Percentiles rank a stretch among this genome's conserved stretches.
Evolutionary conservation across 2,329 filamentous ascomycete genomes (phyloP).

Genomic region (Colletotrichum lindemuthianum): DNA sequence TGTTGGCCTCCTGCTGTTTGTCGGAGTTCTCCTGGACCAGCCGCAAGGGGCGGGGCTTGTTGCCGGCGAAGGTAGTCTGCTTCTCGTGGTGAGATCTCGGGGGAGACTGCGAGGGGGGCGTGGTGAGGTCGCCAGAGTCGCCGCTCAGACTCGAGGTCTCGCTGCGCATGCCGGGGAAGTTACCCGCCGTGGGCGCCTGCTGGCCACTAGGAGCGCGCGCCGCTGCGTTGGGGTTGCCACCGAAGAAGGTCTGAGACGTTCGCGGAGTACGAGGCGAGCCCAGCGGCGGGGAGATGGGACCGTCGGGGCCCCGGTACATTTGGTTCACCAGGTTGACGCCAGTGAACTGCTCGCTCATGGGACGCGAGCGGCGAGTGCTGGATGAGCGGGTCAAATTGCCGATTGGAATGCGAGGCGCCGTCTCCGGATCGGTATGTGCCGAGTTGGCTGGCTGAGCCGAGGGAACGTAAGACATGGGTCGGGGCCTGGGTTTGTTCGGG

Average conservation of each 20-base stretch:
- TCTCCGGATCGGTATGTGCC: slow-evolving; percentile 72
- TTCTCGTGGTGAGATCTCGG: slow-evolving; percentile 62
- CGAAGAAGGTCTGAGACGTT: slow-evolving; percentile 74
- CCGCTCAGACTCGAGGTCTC: slow-evolving; percentile 73
- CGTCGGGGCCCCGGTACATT: slow-evolving; percentile 84
- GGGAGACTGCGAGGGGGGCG: slow-evolving; percentile 63
- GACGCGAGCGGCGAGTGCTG: slow-evolving; percentile 64
- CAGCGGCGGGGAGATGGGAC: slow-evolving; percentile 68
- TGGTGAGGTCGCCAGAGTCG: slow-evolving; percentile 68
- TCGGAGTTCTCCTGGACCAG: slow-evolving; percentile 83
- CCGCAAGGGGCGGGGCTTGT: slow-evolving; percentile 85
- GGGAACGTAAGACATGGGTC: slow-evolving; percentile 69
- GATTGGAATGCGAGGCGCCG: slow-evolving; percentile 81
- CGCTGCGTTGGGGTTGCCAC: slow-evolving; percentile 62
- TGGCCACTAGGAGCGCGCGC: slow-evolving; percentile 62
- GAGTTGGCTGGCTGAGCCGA: slow-evolving; percentile 45
- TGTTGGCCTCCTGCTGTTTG: slow-evolving; percentile 58
- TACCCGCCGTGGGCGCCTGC: slow-evolving; percentile 61
- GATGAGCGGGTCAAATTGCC: slow-evolving; percentile 63
- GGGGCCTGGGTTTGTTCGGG: slow-evolving; percentile 55
- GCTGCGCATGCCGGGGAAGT: slow-evolving; percentile 78
- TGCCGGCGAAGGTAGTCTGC: slow-evolving; percentile 68
- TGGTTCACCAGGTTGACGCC: slow-evolving; percentile 80
- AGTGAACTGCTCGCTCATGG: slow-evolving; percentile 72
- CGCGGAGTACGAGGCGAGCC: slow-evolving; percentile 68